Base-by-base conservation (phyloP, 78 protist species). In the Speleostelium caveatum region DNA sequence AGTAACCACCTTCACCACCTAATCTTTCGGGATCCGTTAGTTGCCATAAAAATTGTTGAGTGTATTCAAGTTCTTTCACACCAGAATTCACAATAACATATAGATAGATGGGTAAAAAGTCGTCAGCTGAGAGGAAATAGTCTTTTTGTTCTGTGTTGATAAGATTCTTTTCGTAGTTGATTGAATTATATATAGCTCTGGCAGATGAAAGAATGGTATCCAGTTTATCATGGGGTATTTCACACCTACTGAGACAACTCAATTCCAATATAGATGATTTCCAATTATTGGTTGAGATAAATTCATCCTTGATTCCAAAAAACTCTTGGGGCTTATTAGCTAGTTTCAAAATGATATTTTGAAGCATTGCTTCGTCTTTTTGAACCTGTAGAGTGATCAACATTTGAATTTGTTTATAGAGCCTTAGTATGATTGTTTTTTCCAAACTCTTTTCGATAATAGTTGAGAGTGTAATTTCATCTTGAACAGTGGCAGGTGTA, bases 1-100 rank as follows among this genome's bases (percentile, higher is more conserved):
- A 83, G 19, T 83, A 83, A 58, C 79, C 91, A 45, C 91, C 91
- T 60, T 83, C 91, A 59, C 91, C 91, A 41, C 80, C 63, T 39
- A 83, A 71, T 45, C 72, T 35, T 28, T 83, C 91, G 21, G 91
- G 79, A 60, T 83, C 91, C 16, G 78, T 69, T 12, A 83, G 61
- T 69, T 83, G 79, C 91, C 91, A 83, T 21, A 83, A 41, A 60
- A 39, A 83, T 83, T 83, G 91, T 59, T 83, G 67, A 21, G 68
- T 69, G 69, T 69, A 83, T 59, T 83, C 91, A 14, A 83, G 69
- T 51, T 83, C 91, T 45, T 42, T 71, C 1, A 83, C 79, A 42
- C 79, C 78, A 7, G 79, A 69, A 69, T 83, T 83, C 28, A 83
- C 79, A 17, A 83, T 79, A 2, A 83, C 79, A 83, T 83, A 83